A percentile compares a stretch with the other conserved stretches of the same genome.
phyloP scores from a whole-genome alignment of 2,329 filamentous ascomycete genomes.

The Penicillium sp. region DNA sequence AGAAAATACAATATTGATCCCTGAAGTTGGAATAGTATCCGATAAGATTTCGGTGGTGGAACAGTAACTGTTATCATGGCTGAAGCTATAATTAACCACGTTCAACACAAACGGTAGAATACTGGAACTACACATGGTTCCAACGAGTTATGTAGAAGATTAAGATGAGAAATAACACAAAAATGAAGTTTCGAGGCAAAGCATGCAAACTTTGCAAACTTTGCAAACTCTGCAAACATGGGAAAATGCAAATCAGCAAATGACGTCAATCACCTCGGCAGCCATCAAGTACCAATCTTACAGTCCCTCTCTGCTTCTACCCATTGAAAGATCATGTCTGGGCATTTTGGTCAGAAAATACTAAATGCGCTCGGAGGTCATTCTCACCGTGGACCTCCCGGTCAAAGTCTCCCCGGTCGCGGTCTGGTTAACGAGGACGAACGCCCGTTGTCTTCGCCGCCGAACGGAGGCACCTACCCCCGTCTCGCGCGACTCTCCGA shows the following conservation, averaged over 20 bases:
- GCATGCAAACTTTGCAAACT: too few relatives aligned
- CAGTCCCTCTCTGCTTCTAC: background rate
- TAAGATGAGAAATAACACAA: too few relatives aligned
- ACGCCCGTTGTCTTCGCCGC: slow-evolving; percentile 33
- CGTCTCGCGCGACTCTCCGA: slow-evolving; percentile 45
- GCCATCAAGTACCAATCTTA: background rate
- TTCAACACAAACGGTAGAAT: too few relatives aligned
- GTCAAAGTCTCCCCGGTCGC: slow-evolving; percentile 14
- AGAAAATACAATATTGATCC: too few relatives aligned
- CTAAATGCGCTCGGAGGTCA: slow-evolving; percentile 28
- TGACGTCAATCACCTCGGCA: background rate
- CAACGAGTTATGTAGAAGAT: too few relatives aligned
- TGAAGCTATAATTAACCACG: too few relatives aligned
- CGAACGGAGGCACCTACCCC: slow-evolving; percentile 44
- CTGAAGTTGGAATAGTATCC: too few relatives aligned
- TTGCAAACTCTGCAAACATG: too few relatives aligned
- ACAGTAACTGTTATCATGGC: too few relatives aligned
- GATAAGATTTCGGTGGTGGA: too few relatives aligned
- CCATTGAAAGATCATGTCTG: slow-evolving; percentile 19
- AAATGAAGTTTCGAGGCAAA: too few relatives aligned
- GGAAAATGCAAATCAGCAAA: background rate
- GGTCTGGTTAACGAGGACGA: slow-evolving; percentile 33
- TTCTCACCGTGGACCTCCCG: slow-evolving; percentile 6
- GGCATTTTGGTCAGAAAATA: slow-evolving; percentile 30
- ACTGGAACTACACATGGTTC: too few relatives aligned